Base-by-base conservation (phyloP, 495 filamentous ascomycete species). In the Amorphotheca resinae region DNA sequence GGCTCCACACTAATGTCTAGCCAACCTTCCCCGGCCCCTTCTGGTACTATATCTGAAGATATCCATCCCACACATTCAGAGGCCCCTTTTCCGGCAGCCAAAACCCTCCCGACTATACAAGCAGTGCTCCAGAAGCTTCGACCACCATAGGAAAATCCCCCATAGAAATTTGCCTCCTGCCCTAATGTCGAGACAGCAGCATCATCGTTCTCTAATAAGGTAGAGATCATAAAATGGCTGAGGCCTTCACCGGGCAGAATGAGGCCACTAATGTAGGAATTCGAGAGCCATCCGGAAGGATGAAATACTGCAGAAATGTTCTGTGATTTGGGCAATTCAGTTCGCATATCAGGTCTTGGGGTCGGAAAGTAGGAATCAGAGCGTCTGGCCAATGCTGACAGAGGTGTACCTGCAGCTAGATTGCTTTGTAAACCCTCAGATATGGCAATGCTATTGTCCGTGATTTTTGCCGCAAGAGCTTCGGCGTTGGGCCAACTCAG, bases 11-110 rank as follows among this genome's bases (percentile, higher is more conserved):
- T 56, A 22, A 84, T 59, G 41, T 76, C 70, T 23, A 84, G 64
- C 83, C 83, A 88, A 8, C 77, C 79, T 45, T 80, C 65, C 2
- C 56, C 57, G 17, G 74, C 45, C 2, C 59, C 59, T 33, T 64
- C 58, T 3, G 79, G 79, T 6, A 69, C 47, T 4, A 77, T 59
- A 18, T 72, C 62, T 36, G 73, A 74, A 14, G 76, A 75, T 14
- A 87, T 68, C 84, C 84, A 89, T 1, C 80, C 81, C 74, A 85
- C 80, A 48, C 80, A 86, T 46, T 83, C 81, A n/a, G 67, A 70
- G 14, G 78, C 72, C 7, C 73, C 78, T 20, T 72, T 65, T 8
- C 74, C 59, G 25, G 77, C 74, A 43, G 79, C 78, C 17, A 93
- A 52, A 0, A 93, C 81, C 23, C 82, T 74, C 6, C 83, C 83